Evolutionary conservation across 768 basidiomycete genomes (phyloP).

Genomic region (Clitopilus hobsonii): DNA sequence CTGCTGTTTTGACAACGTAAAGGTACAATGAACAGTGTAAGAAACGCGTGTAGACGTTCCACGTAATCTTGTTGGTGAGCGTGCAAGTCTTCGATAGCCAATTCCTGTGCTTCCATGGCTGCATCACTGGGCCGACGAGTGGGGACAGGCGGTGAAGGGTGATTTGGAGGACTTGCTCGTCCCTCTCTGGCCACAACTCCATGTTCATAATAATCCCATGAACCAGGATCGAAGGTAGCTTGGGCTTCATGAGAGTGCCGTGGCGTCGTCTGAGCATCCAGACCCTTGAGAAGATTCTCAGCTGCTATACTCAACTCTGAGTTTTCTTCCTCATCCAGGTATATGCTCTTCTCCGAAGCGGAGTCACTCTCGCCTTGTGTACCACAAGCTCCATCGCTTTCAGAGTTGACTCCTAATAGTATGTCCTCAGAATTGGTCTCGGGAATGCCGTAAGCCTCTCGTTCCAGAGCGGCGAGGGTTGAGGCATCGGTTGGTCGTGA

Average conservation of each 20-base stretch:
- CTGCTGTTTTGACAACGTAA: slow-evolving; percentile 67
- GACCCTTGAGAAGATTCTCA: slow-evolving; percentile 35
- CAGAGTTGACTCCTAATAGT: background rate
- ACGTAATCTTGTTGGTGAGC: slow-evolving; percentile 70
- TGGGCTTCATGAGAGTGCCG: background rate
- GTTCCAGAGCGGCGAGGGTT: slow-evolving; percentile 33
- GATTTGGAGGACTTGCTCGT: too few relatives aligned
- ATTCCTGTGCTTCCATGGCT: slow-evolving; percentile 12
- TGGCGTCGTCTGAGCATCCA: background rate
- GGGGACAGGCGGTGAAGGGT: background rate
- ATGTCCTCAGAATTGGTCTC: slow-evolving; percentile 35
- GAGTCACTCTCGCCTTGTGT: slow-evolving; percentile 42
- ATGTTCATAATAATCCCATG: background rate
- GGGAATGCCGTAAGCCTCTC: slow-evolving; percentile 48
- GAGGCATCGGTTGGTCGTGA: slow-evolving; percentile 21
- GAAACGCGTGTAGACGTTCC: slow-evolving; percentile 55
- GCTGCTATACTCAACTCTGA: slow-evolving; percentile 40
- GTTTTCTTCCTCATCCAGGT: slow-evolving; percentile 35
- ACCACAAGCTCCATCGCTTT: slow-evolving; percentile 2
- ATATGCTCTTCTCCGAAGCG: slow-evolving; percentile 36
- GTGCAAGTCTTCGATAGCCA: slow-evolving; percentile 55
- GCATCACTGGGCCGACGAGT: background rate
- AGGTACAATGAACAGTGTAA: slow-evolving; percentile 73
- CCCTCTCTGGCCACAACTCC: background rate
- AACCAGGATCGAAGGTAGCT: background rate